Base-by-base conservation (phyloP, 108 stramenopile genomes). In the Chaetoceros muelleri region DNA sequence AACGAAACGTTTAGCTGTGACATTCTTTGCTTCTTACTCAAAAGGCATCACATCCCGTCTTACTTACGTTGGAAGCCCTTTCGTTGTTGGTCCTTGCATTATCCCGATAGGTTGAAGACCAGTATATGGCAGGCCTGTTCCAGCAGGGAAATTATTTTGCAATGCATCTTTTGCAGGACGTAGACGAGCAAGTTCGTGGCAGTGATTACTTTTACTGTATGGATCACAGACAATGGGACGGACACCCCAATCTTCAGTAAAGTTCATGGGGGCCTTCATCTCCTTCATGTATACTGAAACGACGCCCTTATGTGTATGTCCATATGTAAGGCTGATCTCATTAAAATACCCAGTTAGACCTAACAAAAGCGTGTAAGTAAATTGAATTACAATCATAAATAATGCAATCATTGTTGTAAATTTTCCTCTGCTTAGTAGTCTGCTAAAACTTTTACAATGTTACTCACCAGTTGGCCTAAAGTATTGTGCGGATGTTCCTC, bases 91-190 rank as follows among this genome's bases (percentile, higher is more conserved):
- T 44, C 70, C 74, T 7, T 26, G 66, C 27, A 62, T 19, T 44
- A 71, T 67, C 19, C 71, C 74, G n/a, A 72, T 40, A 28, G 74
- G 70, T 53, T 75, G 66, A 48, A 75, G 48, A n/a, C 74, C 74
- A 56, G 68, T 30, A 45, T 47, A 75, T 2, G 74, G 74, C 49
- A 75, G 40, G n/a, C 74, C 74, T n/a, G 63, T 27, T 22, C 74
- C 74, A 2, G 24, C 57, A 23, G 28, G 58, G 27, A 64, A 62
- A 19, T 48, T 44, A 17, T 44, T 21, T 44, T 55, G 27, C 29
- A 72, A 69, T 1, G 67, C 46, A 3, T 67, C 65, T 25, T 28
- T 24, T 40, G 45, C 54, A 20, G 70, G 69, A 20, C 28, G 58
- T 23, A 75, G 29, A 52, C 74, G 57, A 25, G 74, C 70, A 52